Conservation (phyloP, 345 rosid genomes). For the Rhizophora mangle region DNA sequence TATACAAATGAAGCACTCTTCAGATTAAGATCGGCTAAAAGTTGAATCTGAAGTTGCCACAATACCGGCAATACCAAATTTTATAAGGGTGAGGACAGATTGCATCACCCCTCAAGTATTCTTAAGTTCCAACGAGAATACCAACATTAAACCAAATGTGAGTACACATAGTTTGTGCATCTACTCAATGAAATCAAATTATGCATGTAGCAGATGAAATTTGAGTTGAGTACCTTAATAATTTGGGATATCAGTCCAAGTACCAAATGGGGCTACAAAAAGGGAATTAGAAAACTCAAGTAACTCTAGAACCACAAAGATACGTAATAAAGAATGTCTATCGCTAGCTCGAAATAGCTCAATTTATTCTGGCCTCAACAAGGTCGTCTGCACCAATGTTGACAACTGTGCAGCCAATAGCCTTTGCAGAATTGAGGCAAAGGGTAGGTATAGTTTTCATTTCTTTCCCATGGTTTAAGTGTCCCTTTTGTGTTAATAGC, state of each 20-base stretch:
- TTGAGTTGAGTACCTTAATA: slow-evolving; percentile 59
- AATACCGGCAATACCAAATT: neutral
- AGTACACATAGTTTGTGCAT: neutral
- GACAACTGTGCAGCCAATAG: slow-evolving; percentile 97
- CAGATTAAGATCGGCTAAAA: slow-evolving; percentile 82
- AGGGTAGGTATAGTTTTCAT: slow-evolving; percentile 96
- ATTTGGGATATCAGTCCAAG: slow-evolving; percentile 98
- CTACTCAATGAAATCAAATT: neutral
- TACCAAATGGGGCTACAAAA: slow-evolving; percentile 78
- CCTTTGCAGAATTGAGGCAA: slow-evolving; percentile 96
- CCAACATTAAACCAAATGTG: neutral
- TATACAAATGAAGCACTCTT: slow-evolving; percentile 36
- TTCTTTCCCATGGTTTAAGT: slow-evolving; percentile 97
- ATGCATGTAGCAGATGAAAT: slow-evolving; percentile 4
- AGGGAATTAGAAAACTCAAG: slow-evolving; percentile 16
- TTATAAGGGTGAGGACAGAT: neutral
- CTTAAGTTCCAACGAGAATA: neutral
- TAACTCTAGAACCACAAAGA: slow-evolving; percentile 15
- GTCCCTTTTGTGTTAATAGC: slow-evolving; percentile 82
- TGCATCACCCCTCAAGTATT: neutral
- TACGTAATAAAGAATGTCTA: slow-evolving; percentile 2
- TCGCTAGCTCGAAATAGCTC: neutral
- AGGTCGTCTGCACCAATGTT: slow-evolving; percentile 94
- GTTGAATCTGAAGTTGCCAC: slow-evolving; percentile 64
- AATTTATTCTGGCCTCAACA: slow-evolving; percentile 89